A percentile compares a stretch with the other conserved stretches of the same genome.
Conservation (phyloP, 495 filamentous ascomycete genomes). For the Schizothecium vesticola region DNA sequence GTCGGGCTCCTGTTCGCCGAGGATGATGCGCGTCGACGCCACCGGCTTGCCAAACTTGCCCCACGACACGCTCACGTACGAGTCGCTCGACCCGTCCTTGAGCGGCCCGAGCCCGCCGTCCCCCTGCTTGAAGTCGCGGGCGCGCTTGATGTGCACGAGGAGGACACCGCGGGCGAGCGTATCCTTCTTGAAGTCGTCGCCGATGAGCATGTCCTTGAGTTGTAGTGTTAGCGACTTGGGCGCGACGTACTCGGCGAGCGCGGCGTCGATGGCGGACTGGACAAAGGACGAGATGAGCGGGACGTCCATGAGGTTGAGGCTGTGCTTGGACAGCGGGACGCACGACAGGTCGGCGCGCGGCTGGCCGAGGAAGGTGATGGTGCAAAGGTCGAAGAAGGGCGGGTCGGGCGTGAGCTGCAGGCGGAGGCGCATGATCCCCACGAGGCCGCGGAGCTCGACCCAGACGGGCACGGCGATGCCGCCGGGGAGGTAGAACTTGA, state of each 20-base stretch:
- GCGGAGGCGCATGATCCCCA: constrained; percentile 59
- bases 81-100: constrained; percentile 58
- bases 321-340: constrained; percentile 58
- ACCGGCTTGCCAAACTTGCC: constrained; percentile 69
- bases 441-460: constrained; percentile 63
- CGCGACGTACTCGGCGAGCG: constrained; percentile 65
- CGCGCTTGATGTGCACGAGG: constrained; percentile 56
- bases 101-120: constrained; percentile 52
- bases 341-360: constrained; percentile 65
- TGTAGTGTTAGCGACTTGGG: constrained; percentile 67
- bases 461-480: constrained; percentile 59
- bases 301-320: constrained; percentile 64
- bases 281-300: constrained; percentile 68
- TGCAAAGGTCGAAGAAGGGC: constrained; percentile 64
- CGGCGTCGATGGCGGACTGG: constrained; percentile 65
- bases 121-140: constrained; percentile 60
- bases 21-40: constrained; percentile 57
- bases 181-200: constrained; percentile 73
- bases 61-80: constrained; percentile 67
- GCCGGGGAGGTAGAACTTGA: constrained; percentile 62
- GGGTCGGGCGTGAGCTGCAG: constrained; percentile 67
- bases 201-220: constrained; percentile 67
- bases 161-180: constrained; percentile 59
- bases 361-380: constrained; percentile 70
- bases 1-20: constrained; percentile 55